phyloP scores from a whole-genome alignment of 371 early-diverging fungal species.

The Nosema muscidifuracis region DNA sequence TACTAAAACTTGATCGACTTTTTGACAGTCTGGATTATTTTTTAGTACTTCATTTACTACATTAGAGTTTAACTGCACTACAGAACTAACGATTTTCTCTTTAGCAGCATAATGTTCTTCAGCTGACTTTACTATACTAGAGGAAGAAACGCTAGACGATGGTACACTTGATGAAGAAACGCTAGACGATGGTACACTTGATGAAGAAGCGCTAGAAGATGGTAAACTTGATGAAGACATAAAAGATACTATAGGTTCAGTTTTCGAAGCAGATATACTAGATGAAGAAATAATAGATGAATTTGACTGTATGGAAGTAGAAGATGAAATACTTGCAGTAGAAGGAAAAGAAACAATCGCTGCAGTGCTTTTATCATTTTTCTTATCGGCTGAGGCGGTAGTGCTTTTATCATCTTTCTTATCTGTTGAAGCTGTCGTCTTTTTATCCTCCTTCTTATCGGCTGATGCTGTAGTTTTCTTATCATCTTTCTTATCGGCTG shows the following conservation, averaged over 20 bases:
- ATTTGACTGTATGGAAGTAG: neutral
- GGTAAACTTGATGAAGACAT: no score
- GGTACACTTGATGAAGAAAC: neutral
- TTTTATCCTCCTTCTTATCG: slow-evolving; percentile 12
- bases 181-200: no score
- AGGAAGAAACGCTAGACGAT: neutral
- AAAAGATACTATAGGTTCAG: slow-evolving; percentile 3
- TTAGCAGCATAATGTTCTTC: slow-evolving; percentile 1
- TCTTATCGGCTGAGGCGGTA: neutral
- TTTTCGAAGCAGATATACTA: slow-evolving; percentile 1
- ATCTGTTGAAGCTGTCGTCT: slow-evolving; percentile 15
- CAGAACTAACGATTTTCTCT: slow-evolving; percentile 12
- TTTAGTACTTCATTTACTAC: slow-evolving; percentile 37
- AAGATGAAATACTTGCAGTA: slow-evolving; percentile 2
- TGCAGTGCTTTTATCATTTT: neutral
- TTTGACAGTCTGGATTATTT: slow-evolving; percentile 39
- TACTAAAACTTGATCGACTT: slow-evolving; percentile 44
- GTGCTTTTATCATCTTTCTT: neutral
- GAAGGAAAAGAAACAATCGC: neutral
- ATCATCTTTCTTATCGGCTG: neutral
- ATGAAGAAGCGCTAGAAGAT: no score
- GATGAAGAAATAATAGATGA: neutral
- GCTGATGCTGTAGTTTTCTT: slow-evolving; percentile 20
- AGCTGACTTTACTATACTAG: neutral
- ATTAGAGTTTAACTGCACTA: slow-evolving; percentile 9